Evolutionary conservation across 768 basidiomycete species (phyloP).

Genomic region (Kwoniella europaea): DNA sequence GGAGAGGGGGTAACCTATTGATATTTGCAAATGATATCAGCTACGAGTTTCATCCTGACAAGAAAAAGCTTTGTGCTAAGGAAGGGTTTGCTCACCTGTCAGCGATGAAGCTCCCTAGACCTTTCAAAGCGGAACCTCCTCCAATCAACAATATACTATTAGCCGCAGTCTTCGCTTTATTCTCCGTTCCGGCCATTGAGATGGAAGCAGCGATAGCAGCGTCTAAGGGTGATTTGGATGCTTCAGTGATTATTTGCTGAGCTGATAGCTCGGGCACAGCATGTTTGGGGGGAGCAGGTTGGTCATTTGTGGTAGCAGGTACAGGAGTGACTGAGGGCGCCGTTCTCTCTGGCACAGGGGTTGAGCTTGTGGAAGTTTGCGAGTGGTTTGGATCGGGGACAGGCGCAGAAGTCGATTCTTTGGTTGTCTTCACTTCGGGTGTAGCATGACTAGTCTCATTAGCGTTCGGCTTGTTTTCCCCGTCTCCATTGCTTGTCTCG

Average conservation of each 20-base stretch:
- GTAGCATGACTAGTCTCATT: not conserved
- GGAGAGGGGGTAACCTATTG: conserved; percentile 41
- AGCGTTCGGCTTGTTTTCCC: not conserved
- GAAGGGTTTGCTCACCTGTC: conserved; percentile 38
- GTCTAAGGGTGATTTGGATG: conserved; percentile 46
- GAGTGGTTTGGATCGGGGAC: not conserved
- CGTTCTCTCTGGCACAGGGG: conserved; percentile 9
- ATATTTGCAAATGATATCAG: not conserved
- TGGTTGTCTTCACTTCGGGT: not conserved
- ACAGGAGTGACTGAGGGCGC: not conserved
- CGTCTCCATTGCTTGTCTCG: conserved; percentile 2
- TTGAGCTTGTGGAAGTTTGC: conserved; percentile 2
- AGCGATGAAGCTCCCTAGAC: conserved; percentile 41
- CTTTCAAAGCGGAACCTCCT: conserved; percentile 45
- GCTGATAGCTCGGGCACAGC: conserved; percentile 11
- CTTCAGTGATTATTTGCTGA: conserved; percentile 34
- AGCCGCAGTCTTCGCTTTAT: conserved; percentile 43
- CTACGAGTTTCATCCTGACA: not conserved
- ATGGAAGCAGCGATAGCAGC: conserved; percentile 48
- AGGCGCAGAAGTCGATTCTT: not conserved
- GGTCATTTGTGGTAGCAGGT: conserved; percentile 8
- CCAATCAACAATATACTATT: conserved; percentile 47
- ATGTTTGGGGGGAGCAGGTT: not conserved
- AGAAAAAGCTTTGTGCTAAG: not conserved
- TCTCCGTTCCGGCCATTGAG: conserved; percentile 41